phyloP scores from a whole-genome alignment of 768 basidiomycete genomes.

The Porpolomopsis calyptriformis region DNA sequence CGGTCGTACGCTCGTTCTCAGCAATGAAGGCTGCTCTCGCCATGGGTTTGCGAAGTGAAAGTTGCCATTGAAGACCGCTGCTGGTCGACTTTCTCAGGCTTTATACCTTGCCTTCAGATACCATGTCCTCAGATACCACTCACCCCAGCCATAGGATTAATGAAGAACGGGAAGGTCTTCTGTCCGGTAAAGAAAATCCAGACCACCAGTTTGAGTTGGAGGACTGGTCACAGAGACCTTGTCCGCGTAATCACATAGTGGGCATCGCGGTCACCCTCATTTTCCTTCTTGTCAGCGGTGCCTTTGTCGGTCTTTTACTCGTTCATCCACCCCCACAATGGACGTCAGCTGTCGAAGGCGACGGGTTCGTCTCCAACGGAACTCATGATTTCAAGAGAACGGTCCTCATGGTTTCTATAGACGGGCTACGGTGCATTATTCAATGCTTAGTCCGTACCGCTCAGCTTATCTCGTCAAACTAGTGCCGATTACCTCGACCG shows the following conservation, averaged over 20 bases:
- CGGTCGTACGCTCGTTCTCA: conserved; percentile 29
- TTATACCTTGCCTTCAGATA: not conserved
- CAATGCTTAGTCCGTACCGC: conserved; percentile 1
- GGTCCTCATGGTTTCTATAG: conserved; percentile 77
- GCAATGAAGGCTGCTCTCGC: conserved; percentile 36
- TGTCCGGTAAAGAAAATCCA: conserved; percentile 17
- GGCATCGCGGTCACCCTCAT: conserved; percentile 30
- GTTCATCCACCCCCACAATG: conserved; percentile 18
- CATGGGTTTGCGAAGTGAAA: too few species aligned
- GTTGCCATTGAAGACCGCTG: too few species aligned
- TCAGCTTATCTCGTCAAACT: conserved; percentile 8
- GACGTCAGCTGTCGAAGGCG: conserved; percentile 27
- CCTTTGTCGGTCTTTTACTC: conserved; percentile 29
- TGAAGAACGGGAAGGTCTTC: conserved; percentile 33
- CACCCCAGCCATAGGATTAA: not conserved
- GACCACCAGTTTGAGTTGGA: conserved; percentile 19
- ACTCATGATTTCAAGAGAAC: conserved; percentile 76
- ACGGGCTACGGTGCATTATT: conserved; percentile 55
- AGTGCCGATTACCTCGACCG: conserved; percentile 85
- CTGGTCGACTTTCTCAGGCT: too few species aligned
- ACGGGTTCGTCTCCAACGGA: conserved; percentile 56
- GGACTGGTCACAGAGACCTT: conserved; percentile 16
- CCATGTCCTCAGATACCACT: not conserved
- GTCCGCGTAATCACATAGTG: conserved; percentile 31
- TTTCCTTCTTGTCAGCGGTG: conserved; percentile 32